Evolutionary conservation across 805 yeast genomes (phyloP).

Genomic region (Saturnispora silvae): DNA sequence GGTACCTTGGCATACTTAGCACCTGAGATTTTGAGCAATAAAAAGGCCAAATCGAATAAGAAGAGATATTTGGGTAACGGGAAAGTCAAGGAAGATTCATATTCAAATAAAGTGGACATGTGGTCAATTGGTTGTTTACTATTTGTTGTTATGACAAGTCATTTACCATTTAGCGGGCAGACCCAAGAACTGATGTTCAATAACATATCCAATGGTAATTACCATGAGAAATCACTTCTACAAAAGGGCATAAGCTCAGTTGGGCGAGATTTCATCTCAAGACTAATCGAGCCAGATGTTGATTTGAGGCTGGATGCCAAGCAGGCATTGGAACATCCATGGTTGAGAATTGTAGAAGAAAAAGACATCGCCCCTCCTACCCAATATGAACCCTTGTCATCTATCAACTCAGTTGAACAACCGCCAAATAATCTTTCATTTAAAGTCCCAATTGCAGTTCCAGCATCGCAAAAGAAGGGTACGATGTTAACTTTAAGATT

Average conservation of each 20-base stretch:
- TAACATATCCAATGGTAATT: conserved; percentile 68
- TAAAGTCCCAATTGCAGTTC: neutral
- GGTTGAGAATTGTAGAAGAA: conserved; percentile 43
- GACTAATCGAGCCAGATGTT: conserved; percentile 71
- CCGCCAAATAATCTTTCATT: neutral
- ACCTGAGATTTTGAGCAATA: conserved; percentile 73
- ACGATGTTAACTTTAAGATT: conserved; percentile 55
- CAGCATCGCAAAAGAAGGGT: conserved; percentile 25
- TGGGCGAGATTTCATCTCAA: conserved; percentile 62
- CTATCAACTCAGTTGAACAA: neutral
- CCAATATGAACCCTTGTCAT: conserved; percentile 8
- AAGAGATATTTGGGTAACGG: conserved; percentile 27
- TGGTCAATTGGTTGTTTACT: conserved; percentile 96
- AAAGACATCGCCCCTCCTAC: conserved; percentile 44
- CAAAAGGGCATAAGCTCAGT: conserved; percentile 49
- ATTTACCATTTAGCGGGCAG: conserved; percentile 87
- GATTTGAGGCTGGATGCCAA: conserved; percentile 59
- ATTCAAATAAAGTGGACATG: conserved; percentile 86
- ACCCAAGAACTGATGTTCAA: conserved; percentile 79
- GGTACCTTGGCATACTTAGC: conserved; percentile 97
- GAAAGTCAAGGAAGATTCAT: conserved; percentile 29
- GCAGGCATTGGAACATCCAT: conserved; percentile 67
- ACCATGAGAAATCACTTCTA: conserved; percentile 64
- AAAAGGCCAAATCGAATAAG: conserved; percentile 18
- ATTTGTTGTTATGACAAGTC: conserved; percentile 85